Conservation (phyloP, 2,329 filamentous ascomycete species). For the Plectosphaerella cucumerina region DNA sequence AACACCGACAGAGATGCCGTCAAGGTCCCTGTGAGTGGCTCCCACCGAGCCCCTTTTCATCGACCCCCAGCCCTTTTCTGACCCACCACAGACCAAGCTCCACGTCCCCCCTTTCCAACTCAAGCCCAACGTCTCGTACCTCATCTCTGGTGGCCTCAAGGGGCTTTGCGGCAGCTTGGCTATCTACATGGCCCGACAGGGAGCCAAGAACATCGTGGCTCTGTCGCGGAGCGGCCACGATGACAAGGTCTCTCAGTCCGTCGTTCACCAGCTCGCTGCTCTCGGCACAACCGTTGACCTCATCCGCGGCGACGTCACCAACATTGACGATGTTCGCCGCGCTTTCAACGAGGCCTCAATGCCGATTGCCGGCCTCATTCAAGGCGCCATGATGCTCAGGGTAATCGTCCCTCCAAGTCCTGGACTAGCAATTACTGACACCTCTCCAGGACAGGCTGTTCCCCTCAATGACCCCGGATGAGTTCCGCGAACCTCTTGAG, state of each 20-base stretch:
- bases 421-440: too few relatives aligned
- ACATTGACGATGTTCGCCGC: slow-evolving; percentile 6
- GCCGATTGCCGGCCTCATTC: slow-evolving; percentile 19
- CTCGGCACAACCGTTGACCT: slow-evolving; percentile 14
- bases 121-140: slow-evolving; percentile 20
- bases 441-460: too few relatives aligned
- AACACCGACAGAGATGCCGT: too few relatives aligned
- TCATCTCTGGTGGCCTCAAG: slow-evolving; percentile 31
- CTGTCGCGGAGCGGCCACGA: slow-evolving; percentile 22
- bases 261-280: slow-evolving; percentile 12
- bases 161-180: slow-evolving; percentile 30
- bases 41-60: too few relatives aligned
- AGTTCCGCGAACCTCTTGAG: slow-evolving; percentile 6
- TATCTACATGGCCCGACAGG: slow-evolving; percentile 23
- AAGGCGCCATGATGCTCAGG: slow-evolving; percentile 25
- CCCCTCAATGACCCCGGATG: too few relatives aligned
- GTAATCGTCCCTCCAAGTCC: slow-evolving; percentile 5
- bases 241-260: slow-evolving; percentile 19
- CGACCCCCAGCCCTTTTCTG: too few relatives aligned
- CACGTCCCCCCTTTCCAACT: too few relatives aligned
- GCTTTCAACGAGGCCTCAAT: slow-evolving; percentile 3
- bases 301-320: slow-evolving; percentile 13
- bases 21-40: too few relatives aligned
- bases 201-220: slow-evolving; percentile 26
- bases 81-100: too few relatives aligned